These are phyloP conservation scores for Alternaria sp. DNA, from an alignment of 2,329 filamentous ascomycete genomes.

Conservation along the genomic window DNA sequence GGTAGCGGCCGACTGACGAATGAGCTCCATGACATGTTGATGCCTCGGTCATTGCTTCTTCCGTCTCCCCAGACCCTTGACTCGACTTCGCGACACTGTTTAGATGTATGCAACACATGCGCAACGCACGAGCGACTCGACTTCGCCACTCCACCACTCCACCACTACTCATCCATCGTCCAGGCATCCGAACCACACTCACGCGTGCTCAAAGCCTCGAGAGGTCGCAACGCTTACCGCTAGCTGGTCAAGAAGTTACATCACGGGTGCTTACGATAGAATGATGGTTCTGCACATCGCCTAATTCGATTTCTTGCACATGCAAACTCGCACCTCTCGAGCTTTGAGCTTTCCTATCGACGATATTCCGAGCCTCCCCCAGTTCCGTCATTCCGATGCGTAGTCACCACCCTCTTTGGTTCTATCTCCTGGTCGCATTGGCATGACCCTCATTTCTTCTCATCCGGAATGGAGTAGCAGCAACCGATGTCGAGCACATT, in stretches of 20 bases:
- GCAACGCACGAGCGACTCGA: not conserved
- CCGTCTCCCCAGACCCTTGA: constrained; percentile 6
- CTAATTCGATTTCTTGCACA: not conserved
- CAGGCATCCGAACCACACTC: not conserved
- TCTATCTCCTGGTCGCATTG: not conserved
- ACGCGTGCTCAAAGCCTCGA: not conserved
- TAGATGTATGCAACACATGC: not conserved
- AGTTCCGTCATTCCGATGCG: not conserved
- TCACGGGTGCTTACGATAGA: not conserved
- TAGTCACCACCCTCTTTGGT: not conserved
- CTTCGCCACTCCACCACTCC: too few species aligned
- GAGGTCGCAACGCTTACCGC: not conserved
- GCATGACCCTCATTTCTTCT: constrained; percentile 10
- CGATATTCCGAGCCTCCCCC: not conserved
- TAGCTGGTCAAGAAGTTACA: not conserved
- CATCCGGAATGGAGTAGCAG: constrained; percentile 35
- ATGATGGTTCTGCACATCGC: not conserved
- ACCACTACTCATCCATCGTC: not conserved
- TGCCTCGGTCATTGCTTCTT: constrained; percentile 12
- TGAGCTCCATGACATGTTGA: constrained; percentile 12
- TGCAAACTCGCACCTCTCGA: not conserved
- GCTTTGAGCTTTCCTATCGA: not conserved
- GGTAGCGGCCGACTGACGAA: constrained; percentile 17
- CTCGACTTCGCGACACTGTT: not conserved
- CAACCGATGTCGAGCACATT: constrained; percentile 39